Evolutionary conservation across 2,329 filamentous ascomycete species (phyloP), one percentile per base, ranked within the genome.

Genomic region (Mariannaea elegans): DNA sequence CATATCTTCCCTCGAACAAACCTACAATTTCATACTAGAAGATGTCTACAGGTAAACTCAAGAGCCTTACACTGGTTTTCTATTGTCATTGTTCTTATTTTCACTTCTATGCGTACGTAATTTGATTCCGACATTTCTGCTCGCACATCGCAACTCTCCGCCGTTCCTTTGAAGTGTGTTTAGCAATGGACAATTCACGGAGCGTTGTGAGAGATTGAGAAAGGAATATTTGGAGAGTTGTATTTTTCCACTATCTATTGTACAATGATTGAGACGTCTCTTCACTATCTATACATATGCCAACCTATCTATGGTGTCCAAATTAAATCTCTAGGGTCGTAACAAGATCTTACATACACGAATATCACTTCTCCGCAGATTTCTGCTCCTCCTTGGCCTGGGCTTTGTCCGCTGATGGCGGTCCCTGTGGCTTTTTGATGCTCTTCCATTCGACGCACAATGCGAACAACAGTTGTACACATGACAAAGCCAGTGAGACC

Each of bases 361-460:
- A 45, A n/a, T 36, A 6, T 19, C 16, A 62, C 65, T 65, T 56
- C 45, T 60, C 54, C 36, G 65, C 62, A 7, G 36, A 19, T 44
- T 62, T 64, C 39, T 61, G 8, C 27, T 57, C 44, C 18, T 46
- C 34, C 13, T 56, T 31, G 12, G 3, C 27, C 9, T 23, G 32
- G 16, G 41, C 7, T 8, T 63, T 39, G 12, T 47, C 51, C 21
- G 38, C 44, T 27, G 51, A 50, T 8, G 54, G 42, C 4, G 50
- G 56, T 29, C 52, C 60, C 60, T 70, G 67, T 4, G 24, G 54
- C 68, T 84, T 86, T 79, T 90, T 91, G 69, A 91, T 87, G 64
- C 79, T 87, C 72, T 80, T 86, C 89, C 89, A 92, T 73, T 91
- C 83, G 65, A 92, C 82, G 19, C 81, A 82, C 2, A 84, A 68